Evolutionary conservation across 148 eudicot species (phyloP), one percentile per base, ranked within the genome.

Genomic region (Silene conica): DNA sequence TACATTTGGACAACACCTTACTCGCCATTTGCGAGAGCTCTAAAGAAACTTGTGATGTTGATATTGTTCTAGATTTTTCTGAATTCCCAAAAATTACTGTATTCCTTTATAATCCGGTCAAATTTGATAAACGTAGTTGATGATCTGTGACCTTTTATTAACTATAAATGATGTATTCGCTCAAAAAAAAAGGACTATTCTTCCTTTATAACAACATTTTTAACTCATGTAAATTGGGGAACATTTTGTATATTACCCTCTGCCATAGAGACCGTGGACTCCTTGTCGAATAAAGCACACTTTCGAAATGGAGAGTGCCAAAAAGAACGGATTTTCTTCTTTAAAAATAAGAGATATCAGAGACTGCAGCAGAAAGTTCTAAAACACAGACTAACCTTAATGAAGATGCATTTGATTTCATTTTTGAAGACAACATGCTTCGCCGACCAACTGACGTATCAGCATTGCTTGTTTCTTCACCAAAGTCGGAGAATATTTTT

Each of bases 401-500:
- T 15, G 89, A 83, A 77, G 86, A 74, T 69, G 78, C 87, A 87
- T 78, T 85, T 72, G 96, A 85, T 63, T 85, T 86, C 4, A 76
- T 50, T 72, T 71, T 54, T 9, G 89, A 82, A 45, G 89, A 83
- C 67, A 73, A 16, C 84, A 79, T 82, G 85, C 87, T 89, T 63
- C 77, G 63, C 19, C 81, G 81, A 74, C 93, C 89, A 79, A 81
- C 68, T 58, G 77, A 61, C 63, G 88, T 85, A 77, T 80, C 80
- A 14, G 69, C 80, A 73, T 85, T 90, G 74, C 88, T 83, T 68
- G 84, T 80, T 60, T 86, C 94, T 63, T 86, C 93, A 67, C 77
- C 91, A 68, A 85, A 86, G 69, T 92, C 97, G 3, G 97, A 92
- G 83, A 95, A 95, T 74, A 95, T 83, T 76, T 83, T 92, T 43